Conservation (phyloP, 257 asterid genomes). For the Thymus quinquecostatus region DNA sequence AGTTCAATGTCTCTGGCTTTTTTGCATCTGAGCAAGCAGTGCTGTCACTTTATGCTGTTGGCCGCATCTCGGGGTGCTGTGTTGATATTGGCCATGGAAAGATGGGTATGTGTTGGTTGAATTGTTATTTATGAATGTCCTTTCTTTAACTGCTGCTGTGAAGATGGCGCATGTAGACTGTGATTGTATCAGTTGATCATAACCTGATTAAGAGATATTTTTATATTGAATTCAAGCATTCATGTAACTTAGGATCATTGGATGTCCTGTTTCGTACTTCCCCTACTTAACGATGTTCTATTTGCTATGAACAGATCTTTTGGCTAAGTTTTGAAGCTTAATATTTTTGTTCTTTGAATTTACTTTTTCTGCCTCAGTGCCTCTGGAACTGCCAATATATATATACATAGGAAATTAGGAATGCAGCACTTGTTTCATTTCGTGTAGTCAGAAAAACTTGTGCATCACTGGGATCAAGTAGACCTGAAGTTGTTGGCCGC, state of each 20-base stretch:
- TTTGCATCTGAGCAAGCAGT: conserved; percentile 97
- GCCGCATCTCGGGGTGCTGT: conserved; percentile 94
- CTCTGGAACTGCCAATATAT: background rate
- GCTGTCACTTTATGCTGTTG: conserved; percentile 89
- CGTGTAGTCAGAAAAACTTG: background rate
- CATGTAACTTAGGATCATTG: background rate
- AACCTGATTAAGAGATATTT: background rate
- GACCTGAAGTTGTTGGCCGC: conserved; percentile 1
- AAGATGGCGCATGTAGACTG: conserved; percentile 17
- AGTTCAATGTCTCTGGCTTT: conserved; percentile 87
- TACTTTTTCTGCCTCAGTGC: background rate
- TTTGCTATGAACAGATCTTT: background rate
- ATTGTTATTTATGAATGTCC: conserved; percentile 8
- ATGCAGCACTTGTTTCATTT: background rate
- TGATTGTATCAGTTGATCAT: conserved; percentile 11
- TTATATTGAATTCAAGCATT: background rate
- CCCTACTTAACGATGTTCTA: background rate
- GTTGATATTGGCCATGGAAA: conserved; percentile 93
- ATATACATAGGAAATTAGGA: background rate
- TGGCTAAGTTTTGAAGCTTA: background rate
- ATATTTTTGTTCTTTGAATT: background rate
- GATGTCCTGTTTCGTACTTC: background rate
- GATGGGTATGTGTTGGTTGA: conserved; percentile 54
- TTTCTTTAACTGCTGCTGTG: conserved; percentile 16
- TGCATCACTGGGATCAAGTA: background rate